Evolutionary conservation across 2,329 filamentous ascomycete genomes (phyloP), one percentile per base, ranked within the genome.

Genomic region (Neonectria sp.): DNA sequence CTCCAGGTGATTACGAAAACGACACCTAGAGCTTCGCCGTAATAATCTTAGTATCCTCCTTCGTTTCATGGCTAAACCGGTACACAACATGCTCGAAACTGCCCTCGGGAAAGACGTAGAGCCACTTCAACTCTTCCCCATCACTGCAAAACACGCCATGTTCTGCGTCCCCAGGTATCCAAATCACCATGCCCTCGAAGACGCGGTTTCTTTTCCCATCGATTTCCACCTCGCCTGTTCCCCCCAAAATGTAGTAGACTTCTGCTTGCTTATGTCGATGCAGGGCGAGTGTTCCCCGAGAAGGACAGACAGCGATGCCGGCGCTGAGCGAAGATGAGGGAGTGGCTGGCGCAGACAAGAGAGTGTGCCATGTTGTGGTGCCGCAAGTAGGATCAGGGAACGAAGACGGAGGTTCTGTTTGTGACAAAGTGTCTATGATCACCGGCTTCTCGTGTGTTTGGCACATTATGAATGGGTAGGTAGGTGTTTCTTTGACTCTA

Each of bases 221-320:
- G 2, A 75, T 57, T 45, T 77, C 72, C 1, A 77, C 67, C 40
- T 75, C 58, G 0, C 75, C 75, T 0, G 55, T 55, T 2, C 75
- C 75, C 1, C 55, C 61, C 4, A 77, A 33, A 4, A 76, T 60
- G 56, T 72, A 77, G 51, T 77, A 77, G 3, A 77, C 63, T 43
- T 77, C 75, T 17, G 75, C 64, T 48, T 77, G 75, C 5, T 65
- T 67, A 40, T 77, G 75, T 9, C 68, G 69, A 43, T 77, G 75
- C 7, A 76, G 68, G 7, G 74, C 70, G 6, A 77, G 63, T 0
- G 57, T 56, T 2, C 75, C 75, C 9, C 63, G 59, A 1, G 63
- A 35, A 6, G 75, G 70, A 31, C 75, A 77, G n/a, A 60, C 68
- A 1, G 73, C 75, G 13, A 75, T 68, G 6, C 73, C 73, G 2